Evolutionary conservation across 208 protist genomes (phyloP), one percentile per base, ranked within the genome.

Genomic region (Phytomonas francai): DNA sequence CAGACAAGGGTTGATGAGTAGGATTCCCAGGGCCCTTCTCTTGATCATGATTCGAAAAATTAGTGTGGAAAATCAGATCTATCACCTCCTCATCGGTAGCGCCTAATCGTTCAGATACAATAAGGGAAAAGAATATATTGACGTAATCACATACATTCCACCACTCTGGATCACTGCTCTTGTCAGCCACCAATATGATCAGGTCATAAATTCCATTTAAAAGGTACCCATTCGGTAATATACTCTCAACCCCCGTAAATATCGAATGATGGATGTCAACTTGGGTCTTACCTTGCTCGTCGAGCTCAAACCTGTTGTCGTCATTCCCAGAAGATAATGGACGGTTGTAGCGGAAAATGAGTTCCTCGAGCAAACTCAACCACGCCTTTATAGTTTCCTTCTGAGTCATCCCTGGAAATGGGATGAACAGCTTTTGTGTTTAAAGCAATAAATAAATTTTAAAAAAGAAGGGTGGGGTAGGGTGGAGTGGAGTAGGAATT

Each of bases 121-220:
- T 32, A 69, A 70, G 57, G 0, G 25, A 30, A n/a, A 33, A 58
- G 25, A 58, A 28, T 32, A 34, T 27, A 39, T 62, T 62, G 29
- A 62, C 32, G 32, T 62, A 62, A 36, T 62, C 59, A 25, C 59
- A 62, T 19, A 54, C 45, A 62, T 32, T 62, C 32, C 59, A 62
- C 59, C 59, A 36, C 0, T 65, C 45, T 25, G 45, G 45, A 25
- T 54, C 45, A 25, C 19, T 25, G 45, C 45, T 54, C 45, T 54
- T 54, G 2, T 54, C 45, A 19, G 19, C 45, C 6, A 54, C 45
- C 45, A 54, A 25, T 54, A 54, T 25, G 19, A 54, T 54, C 3
- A 54, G 25, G 45, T 54, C 45, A 54, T 54, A 54, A 54, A 54
- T 25, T 25, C 45, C 45, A 54, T 54, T 54, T 19, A 54, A 22